phyloP scores from a whole-genome alignment of 2,329 filamentous ascomycete genomes.

The Claviceps pusilla region DNA sequence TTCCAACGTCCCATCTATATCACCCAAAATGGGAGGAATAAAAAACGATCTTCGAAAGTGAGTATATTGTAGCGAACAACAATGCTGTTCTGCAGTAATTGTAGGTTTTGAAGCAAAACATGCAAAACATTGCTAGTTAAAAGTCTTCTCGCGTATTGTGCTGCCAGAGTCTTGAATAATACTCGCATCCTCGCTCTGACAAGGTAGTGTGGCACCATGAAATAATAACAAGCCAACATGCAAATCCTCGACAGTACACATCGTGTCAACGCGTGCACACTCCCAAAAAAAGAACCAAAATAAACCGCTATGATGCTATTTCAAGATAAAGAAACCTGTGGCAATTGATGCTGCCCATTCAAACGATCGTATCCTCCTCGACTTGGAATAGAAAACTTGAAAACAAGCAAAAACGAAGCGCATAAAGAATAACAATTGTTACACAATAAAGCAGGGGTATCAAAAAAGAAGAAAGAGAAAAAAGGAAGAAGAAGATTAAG shows the following conservation, averaged over 20 bases:
- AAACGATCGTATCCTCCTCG: not conserved
- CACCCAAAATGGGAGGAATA: not conserved
- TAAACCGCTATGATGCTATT: not conserved
- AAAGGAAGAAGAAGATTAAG: not conserved
- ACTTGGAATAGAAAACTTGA: not conserved
- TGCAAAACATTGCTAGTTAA: not conserved
- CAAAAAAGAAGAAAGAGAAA: conserved; percentile 4
- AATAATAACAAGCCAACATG: not conserved
- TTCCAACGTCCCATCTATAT: not conserved
- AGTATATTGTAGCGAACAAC: not conserved
- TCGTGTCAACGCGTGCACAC: not conserved
- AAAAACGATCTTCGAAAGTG: not conserved
- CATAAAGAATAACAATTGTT: not conserved
- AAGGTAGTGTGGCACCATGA: not conserved
- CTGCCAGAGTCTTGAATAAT: not conserved
- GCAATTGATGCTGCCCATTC: not conserved
- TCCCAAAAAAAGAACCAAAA: not conserved
- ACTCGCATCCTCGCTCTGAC: not conserved
- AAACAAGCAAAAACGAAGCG: not conserved
- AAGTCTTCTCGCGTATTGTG: not conserved
- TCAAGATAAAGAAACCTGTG: not conserved
- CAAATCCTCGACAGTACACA: not conserved
- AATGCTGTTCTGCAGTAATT: not conserved
- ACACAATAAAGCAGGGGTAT: conserved; percentile 5
- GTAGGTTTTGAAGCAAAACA: not conserved